Percentiles rank a stretch among this genome's conserved stretches.
phyloP scores from a whole-genome alignment of 495 filamentous ascomycete species.

The Penicillium dipodomyicola region DNA sequence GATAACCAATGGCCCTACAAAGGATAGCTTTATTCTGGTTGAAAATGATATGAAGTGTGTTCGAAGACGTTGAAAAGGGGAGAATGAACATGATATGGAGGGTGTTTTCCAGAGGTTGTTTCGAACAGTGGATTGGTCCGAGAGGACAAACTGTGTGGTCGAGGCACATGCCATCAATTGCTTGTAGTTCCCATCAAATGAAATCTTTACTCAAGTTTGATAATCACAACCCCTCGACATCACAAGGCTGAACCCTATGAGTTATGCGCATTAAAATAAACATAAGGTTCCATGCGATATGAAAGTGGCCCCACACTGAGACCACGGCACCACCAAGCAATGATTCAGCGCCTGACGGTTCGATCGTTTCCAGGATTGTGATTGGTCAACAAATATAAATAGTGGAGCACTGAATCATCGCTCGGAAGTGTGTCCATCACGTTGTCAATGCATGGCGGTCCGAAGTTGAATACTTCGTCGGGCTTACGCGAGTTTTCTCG shows the following conservation, averaged over 20 bases:
- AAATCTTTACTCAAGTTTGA: too few relatives aligned
- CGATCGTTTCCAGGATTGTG: rapidly evolving
- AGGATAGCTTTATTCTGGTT: not conserved
- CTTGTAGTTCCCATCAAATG: not conserved
- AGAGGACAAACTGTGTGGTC: not conserved
- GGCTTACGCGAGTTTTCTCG: not conserved
- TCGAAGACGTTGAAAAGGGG: not conserved
- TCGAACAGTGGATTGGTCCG: not conserved
- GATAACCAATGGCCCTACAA: not conserved
- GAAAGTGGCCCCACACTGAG: not conserved
- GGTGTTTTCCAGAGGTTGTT: not conserved
- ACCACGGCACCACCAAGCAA: not conserved
- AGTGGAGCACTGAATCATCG: constrained; percentile 8
- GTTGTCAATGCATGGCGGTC: not conserved
- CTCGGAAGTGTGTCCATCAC: not conserved
- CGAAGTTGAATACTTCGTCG: not conserved
- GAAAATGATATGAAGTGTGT: not conserved
- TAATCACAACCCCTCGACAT: too few relatives aligned
- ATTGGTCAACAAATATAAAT: not conserved
- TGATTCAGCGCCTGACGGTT: constrained; percentile 5
- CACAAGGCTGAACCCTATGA: not conserved
- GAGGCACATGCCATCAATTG: not conserved
- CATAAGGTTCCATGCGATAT: not conserved
- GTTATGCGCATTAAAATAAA: constrained; percentile 5
- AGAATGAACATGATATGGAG: not conserved